Conservation (phyloP, 176 grass and related monocot species). For the Ampelocalamus luodianensis region DNA sequence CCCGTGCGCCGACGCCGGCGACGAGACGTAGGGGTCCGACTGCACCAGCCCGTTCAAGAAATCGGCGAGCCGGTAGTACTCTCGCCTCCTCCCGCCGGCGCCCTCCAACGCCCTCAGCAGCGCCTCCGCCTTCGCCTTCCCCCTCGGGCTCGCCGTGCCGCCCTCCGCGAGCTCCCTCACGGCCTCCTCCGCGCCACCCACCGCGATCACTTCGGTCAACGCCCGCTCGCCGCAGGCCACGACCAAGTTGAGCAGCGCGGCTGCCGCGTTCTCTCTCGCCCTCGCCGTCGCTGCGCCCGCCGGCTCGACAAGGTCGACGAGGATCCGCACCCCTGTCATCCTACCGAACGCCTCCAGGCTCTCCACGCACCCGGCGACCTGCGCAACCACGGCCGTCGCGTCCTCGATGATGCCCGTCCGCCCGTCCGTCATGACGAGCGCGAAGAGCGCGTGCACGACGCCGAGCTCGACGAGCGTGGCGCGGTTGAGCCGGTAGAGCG, state of each 20-base stretch:
- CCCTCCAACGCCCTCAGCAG: slow-evolving; percentile 62
- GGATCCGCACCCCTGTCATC: slow-evolving; percentile 72
- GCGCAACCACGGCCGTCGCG: slow-evolving; percentile 76
- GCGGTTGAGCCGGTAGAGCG: slow-evolving; percentile 76
- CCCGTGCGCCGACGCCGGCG: slow-evolving; percentile 46
- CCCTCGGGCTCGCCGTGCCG: slow-evolving; percentile 52
- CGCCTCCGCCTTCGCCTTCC: slow-evolving; percentile 74
- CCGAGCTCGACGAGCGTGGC: slow-evolving; percentile 56
- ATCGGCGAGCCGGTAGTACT: slow-evolving; percentile 48
- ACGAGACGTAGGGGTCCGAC: slow-evolving; percentile 57
- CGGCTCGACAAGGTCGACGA: slow-evolving; percentile 67
- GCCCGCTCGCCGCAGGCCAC: slow-evolving; percentile 68
- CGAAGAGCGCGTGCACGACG: slow-evolving; percentile 69
- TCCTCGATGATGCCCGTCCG: slow-evolving; percentile 81
- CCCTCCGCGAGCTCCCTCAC: slow-evolving; percentile 62
- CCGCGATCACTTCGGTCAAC: slow-evolving; percentile 50
- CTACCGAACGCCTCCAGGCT: slow-evolving; percentile 64
- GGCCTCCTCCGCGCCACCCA: slow-evolving; percentile 56
- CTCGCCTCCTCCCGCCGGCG: slow-evolving; percentile 8
- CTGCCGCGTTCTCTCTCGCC: slow-evolving; percentile 72
- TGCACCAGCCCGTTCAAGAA: slow-evolving; percentile 53
- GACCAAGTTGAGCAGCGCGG: slow-evolving; percentile 87
- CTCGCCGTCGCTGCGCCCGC: slow-evolving; percentile 39
- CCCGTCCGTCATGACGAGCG: slow-evolving; percentile 60
- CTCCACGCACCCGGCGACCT: slow-evolving; percentile 91